Percentiles rank a stretch among this genome's conserved stretches.
phyloP scores from a whole-genome alignment of 345 rosid genomes.

The Gossypioides kirkii region DNA sequence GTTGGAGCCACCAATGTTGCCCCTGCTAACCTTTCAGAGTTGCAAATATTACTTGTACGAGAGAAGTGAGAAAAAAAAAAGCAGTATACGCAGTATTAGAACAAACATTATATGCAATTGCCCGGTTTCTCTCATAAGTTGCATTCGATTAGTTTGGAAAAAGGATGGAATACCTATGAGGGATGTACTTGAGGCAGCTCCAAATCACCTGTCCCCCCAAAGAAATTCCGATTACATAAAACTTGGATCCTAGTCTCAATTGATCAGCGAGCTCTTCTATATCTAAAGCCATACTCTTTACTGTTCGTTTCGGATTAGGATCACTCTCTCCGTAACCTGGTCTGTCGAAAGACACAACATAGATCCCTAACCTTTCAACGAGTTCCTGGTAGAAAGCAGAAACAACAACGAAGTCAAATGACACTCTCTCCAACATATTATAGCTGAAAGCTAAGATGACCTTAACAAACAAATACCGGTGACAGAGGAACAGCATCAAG shows the following conservation, averaged over 20 bases:
- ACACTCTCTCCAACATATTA: not conserved
- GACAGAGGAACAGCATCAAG: conserved; percentile 5
- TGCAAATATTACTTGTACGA: not conserved
- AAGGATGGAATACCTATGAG: conserved; percentile 32
- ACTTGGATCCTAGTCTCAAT: conserved; percentile 6
- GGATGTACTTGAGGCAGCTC: conserved; percentile 33
- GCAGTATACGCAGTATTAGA: not conserved
- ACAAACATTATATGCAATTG: not conserved
- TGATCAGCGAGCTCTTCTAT: conserved; percentile 7
- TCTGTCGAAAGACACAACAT: conserved; percentile 39
- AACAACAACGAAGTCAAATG: not conserved
- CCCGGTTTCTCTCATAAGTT: not conserved
- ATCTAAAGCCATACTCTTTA: conserved; percentile 8
- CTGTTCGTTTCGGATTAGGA: conserved; percentile 3
- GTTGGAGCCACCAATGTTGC: conserved; percentile 45
- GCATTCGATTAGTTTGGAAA: not conserved
- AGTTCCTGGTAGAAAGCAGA: conserved; percentile 32
- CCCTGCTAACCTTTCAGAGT: conserved; percentile 45
- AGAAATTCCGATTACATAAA: conserved; percentile 5
- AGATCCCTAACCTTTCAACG: conserved; percentile 37
- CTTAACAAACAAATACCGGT: conserved; percentile 1
- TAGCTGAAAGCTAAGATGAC: not conserved
- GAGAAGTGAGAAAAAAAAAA: not conserved
- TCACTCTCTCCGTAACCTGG: conserved; percentile 30
- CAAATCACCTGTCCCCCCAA: conserved; percentile 6